Base-by-base conservation (phyloP, 257 asterid species). In the Anisodus acutangulus region DNA sequence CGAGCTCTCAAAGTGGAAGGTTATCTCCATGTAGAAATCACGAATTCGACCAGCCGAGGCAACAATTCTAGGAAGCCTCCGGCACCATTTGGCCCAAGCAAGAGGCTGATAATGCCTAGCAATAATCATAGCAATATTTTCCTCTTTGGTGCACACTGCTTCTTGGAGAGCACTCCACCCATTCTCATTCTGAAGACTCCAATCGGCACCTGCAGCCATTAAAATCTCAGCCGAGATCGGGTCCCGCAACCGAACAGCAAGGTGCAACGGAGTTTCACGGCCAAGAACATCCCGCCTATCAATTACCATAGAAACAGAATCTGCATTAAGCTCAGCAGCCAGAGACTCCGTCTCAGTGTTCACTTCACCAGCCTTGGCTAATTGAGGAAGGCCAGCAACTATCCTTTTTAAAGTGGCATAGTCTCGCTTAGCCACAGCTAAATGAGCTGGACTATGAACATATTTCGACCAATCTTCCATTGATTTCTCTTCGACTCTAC, bases 101-200 rank as follows among this genome's bases (percentile, higher is more conserved):
- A 97, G 98, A 62, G 99, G 97, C 91, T 97, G 99, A 85, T 93
- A 97, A 82, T 97, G 96, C 67, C 98, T 85, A 39, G 99, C 98
- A 87, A 97, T 97, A 85, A 95, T 95, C 99, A 95, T 91, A 68
- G 98, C 98, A 84, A 97, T 95, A 85, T 87, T 91, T 88, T 97
- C 98, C 89, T 95, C 99, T 87, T 94, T 85, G n/a, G 97, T 94
- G 81, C 99, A 97, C 78, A 97, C 99, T 22, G 99, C 99, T 93
- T 97, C 99, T 89, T 97, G 99, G 43, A 97, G 97, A 31, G 99
- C 98, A 88, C 98, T 97, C 99, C 99, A 97, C 16, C 99, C 99
- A 62, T 93, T 92, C 81, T 97, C 99, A 82, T 97, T 97, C 90
- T 95, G 99, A 57, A 97, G 97, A 87, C 99, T 97, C 99, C 99